A percentile compares a stretch with the other conserved stretches of the same genome.
Conservation (phyloP, 2,329 filamentous ascomycete genomes). For the Didymella keratinophila region DNA sequence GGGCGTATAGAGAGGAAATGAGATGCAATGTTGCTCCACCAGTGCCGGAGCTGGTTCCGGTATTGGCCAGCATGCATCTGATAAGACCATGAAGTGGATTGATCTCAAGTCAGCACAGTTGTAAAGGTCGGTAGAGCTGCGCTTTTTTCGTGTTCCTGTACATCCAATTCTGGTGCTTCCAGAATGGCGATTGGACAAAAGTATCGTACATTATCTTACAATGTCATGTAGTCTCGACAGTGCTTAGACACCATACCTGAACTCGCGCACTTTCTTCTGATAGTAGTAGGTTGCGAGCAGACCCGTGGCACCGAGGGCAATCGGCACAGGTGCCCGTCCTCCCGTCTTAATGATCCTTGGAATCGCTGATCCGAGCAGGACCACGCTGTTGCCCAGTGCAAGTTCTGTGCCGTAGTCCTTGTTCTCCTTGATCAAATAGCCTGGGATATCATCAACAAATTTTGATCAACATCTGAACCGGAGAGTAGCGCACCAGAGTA, state of each 20-base stretch:
- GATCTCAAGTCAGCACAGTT: neutral
- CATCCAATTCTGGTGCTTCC: no score
- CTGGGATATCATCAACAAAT: constrained; percentile 10
- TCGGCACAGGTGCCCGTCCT: constrained; percentile 37
- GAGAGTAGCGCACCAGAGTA: constrained; percentile 28
- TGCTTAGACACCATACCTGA: constrained; percentile 37
- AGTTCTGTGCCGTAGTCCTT: constrained; percentile 42
- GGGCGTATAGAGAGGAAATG: neutral
- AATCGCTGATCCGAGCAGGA: constrained; percentile 35
- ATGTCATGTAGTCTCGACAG: neutral
- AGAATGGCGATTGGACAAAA: neutral
- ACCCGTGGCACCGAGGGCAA: constrained; percentile 37
- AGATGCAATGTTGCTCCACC: neutral
- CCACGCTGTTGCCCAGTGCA: constrained; percentile 37
- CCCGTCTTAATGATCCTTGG: constrained; percentile 40
- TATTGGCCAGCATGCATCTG: neutral
- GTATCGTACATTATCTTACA: constrained; percentile 6
- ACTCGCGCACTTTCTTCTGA: constrained; percentile 43
- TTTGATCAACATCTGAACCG: neutral
- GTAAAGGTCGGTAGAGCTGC: neutral
- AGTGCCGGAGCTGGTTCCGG: neutral
- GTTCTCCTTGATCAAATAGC: constrained; percentile 41
- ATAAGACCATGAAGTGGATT: neutral
- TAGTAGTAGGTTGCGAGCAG: constrained; percentile 39
- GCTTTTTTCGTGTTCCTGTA: neutral